Evolutionary conservation across 768 basidiomycete species (phyloP), one percentile per base, ranked within the genome.

Genomic region (Phylloporus sp.): DNA sequence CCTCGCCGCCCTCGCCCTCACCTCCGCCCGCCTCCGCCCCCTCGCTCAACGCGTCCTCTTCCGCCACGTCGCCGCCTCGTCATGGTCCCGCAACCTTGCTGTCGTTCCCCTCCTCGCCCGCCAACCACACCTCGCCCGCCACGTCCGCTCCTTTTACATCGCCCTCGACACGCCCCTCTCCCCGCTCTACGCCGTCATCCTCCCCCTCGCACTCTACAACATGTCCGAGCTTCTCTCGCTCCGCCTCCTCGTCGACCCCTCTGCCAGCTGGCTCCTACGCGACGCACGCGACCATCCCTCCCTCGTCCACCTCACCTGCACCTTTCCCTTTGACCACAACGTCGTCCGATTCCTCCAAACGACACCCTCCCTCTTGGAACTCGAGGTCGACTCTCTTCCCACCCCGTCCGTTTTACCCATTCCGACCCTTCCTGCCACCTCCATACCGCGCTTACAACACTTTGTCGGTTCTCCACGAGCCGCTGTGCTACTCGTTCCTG

Each of bases 21-120:
- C 78, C 7, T 66, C 53, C 51, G 60, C 73, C 13, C 52, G 60
- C 27, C 56, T 83, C 58, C 66, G 69, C 50, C 68, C 67, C 44
- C 63, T 79, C 54, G 82, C 81, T 1, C 79, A 78, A 49, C 78
- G 79, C 48, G 61, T 71, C 28, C 81, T 90, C 64, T 90, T 84
- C 64, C 74, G 81, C 44, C 64, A 77, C 57, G 55, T 88, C 53
- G 60, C 68, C 40, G 53, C 80, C 43, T 73, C 79, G 24, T 55
- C 70, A 7, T 56, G 64, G 49, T 65, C 72, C 4, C 68, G 62
- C 55, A 79, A 78, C 52, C 71, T 79, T 48, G 42, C 63, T 53
- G 68, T 79, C 60, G 67, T 85, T 46, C 48, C 64, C 51, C 78
- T 81, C 44, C 79, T 89, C 50, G 80, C 84, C 9, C 58, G 58